Base-by-base conservation (phyloP, 2,329 filamentous ascomycete species). In the Colletotrichum coccodes region DNA sequence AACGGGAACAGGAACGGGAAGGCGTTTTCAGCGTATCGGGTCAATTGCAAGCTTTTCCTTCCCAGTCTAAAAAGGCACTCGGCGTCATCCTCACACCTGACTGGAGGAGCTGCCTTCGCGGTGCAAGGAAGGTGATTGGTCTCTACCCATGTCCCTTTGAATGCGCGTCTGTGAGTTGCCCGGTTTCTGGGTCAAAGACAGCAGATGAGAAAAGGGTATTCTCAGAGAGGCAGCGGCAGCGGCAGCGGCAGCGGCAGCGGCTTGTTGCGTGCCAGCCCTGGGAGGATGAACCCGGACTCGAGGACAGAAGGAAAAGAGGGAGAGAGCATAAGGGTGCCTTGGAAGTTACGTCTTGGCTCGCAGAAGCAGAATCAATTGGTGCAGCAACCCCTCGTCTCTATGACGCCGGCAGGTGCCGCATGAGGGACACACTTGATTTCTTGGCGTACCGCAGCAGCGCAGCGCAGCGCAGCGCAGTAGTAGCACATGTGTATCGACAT, bases 331-430 rank as follows among this genome's bases (percentile, higher is more conserved):
- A 16, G 30, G 56, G 62, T 53, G 60, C 65, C 53, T 64, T 68
- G 65, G 46, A 64, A 44, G 32, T 52, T 23, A 26, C 38, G 47
- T 60, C 65, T 65, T 65, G 61, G 61, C 65, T 65, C 47, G 47
- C 61, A 65, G 53, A 38, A 53, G 64, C 21, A 67, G 65, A 64
- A 53, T 40, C 53, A 40, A 47, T 16, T 49, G 34, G 54, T 65
- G 65, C 65, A 49, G 61, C 54, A 60, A 36, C 54, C 61, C 61
- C 61, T 65, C 65, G 65, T 44, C 54, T 56, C 65, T 42, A 68
- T 65, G 61, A 65, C 61, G 65, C 65, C 61, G 61, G 61, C 38
- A 56, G 54, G 61, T 60, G 49, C 54, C 65, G 60, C 54, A 49
- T 9, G 28, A 40, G 53, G 28, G 28, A 28, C 44, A 32, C 40